A percentile compares a stretch with the other conserved stretches of the same genome.
These are phyloP conservation scores for Lecanosticta acicola DNA, from an alignment of 2,329 filamentous ascomycete genomes.

Conservation along the genomic window DNA sequence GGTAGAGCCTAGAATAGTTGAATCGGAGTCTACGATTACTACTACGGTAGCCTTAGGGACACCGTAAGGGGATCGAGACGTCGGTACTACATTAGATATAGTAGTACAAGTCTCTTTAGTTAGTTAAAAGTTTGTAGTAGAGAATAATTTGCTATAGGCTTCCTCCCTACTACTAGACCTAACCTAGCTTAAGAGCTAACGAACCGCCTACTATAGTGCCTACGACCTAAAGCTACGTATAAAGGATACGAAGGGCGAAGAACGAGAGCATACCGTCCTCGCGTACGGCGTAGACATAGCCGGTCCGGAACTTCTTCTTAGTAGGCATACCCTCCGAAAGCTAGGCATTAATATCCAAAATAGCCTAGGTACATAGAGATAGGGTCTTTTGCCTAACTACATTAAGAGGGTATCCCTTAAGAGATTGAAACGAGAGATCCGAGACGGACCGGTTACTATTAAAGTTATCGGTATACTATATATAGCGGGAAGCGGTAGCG, in stretches of 20 bases:
- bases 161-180: background rate
- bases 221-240: background rate
- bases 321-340: background rate
- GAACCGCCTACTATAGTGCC: background rate
- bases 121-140: background rate
- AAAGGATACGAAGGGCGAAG: background rate
- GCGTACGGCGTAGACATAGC: background rate
- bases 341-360: background rate
- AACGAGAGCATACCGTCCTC: background rate
- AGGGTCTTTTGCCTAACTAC: background rate
- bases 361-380: background rate
- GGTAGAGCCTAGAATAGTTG: background rate
- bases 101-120: background rate
- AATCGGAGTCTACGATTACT: background rate
- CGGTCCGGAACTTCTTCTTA: background rate
- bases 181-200: background rate
- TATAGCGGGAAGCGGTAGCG: background rate
- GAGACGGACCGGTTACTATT: background rate
- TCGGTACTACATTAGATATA: background rate
- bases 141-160: background rate
- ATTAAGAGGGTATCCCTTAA: background rate
- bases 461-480: background rate
- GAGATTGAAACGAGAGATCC: background rate
- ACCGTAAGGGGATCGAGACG: background rate
- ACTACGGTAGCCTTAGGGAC: background rate